Evolutionary conservation across 1,139 yeast species (phyloP), one percentile per base, ranked within the genome.

Genomic region (Protomyces pachydermus): DNA sequence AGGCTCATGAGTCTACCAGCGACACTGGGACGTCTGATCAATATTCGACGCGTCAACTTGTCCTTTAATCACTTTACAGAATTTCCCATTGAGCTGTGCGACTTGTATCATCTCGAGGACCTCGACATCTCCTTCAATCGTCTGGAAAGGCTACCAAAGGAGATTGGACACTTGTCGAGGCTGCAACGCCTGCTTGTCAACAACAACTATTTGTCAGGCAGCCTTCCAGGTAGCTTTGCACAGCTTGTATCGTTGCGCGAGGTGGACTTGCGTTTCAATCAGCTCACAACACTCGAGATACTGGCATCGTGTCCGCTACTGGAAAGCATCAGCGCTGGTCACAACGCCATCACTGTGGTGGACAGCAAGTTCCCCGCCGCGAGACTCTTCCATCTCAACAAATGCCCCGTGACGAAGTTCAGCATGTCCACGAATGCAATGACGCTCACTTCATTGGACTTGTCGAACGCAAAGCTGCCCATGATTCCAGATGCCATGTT

Each of bases 101-200:
- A 81, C 28, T 79, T 93, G 69, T 73, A 79, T 0, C 81, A 83
- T 62, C 79, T 93, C 67, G 77, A 79, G 55, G 88, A 86, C 65
- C 78, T 93, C 67, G 96, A 91, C 72, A 74, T 93, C 60, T 89
- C 97, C 0, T 91, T 90, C 74, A 93, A 93, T 74, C 84, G 84
- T 66, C 81, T 93, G 58, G 76, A 80, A 3, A 69, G 68, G 2
- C 71, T 91, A 2, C 95, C 96, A 0, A 78, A 76, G n/a, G 80
- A 85, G 3, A 81, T 90, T 48, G 82, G 85, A 16, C 79, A 81
- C 37, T 77, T 91, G 66, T 75, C 74, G 0, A 82, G 83, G 35
- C 78, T 93, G 61, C 85, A 85, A 64, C 85, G 85, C 68, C 79
- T 91, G 70, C 86, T 87, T 69, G 77, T 91, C 62, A 86, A 93